These are phyloP conservation scores for Alternaria conjuncta DNA, from an alignment of 2,329 filamentous ascomycete genomes.

Conservation along the genomic window DNA sequence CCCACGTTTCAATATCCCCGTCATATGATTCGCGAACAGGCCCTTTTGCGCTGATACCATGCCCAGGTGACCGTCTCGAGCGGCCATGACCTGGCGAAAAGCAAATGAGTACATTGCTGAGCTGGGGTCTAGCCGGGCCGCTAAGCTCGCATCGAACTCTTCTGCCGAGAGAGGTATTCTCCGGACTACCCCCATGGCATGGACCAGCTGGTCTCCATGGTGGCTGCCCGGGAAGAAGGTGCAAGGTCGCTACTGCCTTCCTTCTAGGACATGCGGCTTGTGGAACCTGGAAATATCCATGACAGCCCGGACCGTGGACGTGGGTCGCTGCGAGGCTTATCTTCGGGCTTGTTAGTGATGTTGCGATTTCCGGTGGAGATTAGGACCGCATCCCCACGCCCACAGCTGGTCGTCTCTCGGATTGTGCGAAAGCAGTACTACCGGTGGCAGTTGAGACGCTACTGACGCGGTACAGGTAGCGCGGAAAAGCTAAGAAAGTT, in stretches of 20 bases:
- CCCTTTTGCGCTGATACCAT: background rate
- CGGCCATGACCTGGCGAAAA: background rate
- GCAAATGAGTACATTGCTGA: background rate
- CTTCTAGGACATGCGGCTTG: background rate
- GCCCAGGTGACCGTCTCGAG: background rate
- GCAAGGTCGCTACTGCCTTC: background rate
- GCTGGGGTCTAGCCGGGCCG: background rate
- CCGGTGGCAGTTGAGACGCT: conserved; percentile 6
- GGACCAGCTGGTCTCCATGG: background rate
- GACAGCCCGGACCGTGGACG: conserved; percentile 2
- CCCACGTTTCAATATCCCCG: background rate
- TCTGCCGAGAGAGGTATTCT: conserved; percentile 2
- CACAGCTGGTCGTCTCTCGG: conserved; percentile 1
- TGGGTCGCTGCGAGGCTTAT: conserved; percentile 5
- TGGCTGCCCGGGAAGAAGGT: conserved; percentile 1
- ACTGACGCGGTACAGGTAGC: conserved; percentile 7
- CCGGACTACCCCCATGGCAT: conserved; percentile 1
- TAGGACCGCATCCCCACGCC: background rate
- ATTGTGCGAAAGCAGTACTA: conserved; percentile 2
- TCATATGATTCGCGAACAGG: conserved; percentile 1
- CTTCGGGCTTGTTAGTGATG: conserved; percentile 3
- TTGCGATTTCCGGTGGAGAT: conserved; percentile 1
- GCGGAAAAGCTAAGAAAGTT: conserved; percentile 1
- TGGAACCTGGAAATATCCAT: background rate
- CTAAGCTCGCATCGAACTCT: conserved; percentile 1